Evolutionary conservation across 352 stramenopile genomes (phyloP).

Genomic region (Phytopythium helicoides): DNA sequence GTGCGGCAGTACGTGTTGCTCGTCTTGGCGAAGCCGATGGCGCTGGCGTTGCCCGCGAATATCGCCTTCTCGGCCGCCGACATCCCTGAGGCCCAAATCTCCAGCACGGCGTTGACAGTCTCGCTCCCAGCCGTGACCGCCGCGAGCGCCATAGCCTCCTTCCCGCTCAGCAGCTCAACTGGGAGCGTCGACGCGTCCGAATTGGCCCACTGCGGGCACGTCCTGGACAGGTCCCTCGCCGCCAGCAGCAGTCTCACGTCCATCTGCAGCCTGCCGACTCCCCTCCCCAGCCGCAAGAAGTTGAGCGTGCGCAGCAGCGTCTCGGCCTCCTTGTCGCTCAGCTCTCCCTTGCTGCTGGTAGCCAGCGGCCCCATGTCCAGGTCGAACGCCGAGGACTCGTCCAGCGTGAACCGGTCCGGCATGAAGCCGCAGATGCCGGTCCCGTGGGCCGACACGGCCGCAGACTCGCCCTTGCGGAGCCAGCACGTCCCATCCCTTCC

Average conservation of each 20-base stretch:
- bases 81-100: constrained; percentile 16
- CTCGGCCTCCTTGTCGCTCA: constrained; percentile 24
- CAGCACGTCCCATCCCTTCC: constrained; percentile 20
- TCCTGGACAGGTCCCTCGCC: constrained; percentile 23
- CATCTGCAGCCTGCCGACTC: constrained; percentile 17
- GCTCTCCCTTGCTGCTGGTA: constrained; percentile 1
- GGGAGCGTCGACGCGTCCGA: background rate
- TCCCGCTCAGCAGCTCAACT: constrained; percentile 5
- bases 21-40: constrained; percentile 24
- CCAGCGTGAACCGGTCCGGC: constrained; percentile 16
- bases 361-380: constrained; percentile 11
- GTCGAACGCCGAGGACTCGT: constrained; percentile 22
- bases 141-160: constrained; percentile 15
- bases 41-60: constrained; percentile 18
- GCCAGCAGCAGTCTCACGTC: constrained; percentile 28
- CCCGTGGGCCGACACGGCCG: constrained; percentile 11
- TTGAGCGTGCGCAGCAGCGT: constrained; percentile 26
- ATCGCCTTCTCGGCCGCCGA: constrained; percentile 2
- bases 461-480: constrained; percentile 21
- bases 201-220: constrained; percentile 11
- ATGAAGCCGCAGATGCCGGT: constrained; percentile 18
- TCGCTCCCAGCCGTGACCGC: constrained; percentile 13
- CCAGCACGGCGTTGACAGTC: constrained; percentile 17
- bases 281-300: constrained; percentile 20
- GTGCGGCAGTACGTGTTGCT: constrained; percentile 12